Base-by-base conservation (phyloP, 495 filamentous ascomycete species). In the Viridothelium virens region DNA sequence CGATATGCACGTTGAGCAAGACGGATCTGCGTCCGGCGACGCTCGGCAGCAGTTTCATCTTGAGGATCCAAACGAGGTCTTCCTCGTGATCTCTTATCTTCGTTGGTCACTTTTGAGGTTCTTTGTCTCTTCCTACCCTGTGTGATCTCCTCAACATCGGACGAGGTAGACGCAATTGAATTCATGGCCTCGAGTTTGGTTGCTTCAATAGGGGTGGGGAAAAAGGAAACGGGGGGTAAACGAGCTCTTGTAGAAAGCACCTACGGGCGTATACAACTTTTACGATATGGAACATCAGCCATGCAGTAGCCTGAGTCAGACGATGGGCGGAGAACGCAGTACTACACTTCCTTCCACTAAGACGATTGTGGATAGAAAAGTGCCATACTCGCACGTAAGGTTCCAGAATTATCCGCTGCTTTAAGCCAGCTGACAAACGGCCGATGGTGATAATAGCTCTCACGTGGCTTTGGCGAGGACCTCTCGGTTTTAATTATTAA, bases 1-100 rank as follows among this genome's bases (percentile, higher is more conserved):
- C 91, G 86, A 71, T 96, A 95, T 1, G 91, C 90, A 39, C 91
- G 82, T 72, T 96, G 91, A 10, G 91, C 91, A 65, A 94, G 81
- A 46, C 91, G 86, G 64, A 93, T 92, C 76, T 96, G 91, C n/a
- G 88, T 92, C 62, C 91, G 84, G 41, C 91, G 86, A 61, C 90
- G 85, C 90, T 96, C 76, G 7, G 74, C 76, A 48, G 76, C 73
- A 11, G 75, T 88, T 72, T 88, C 86, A 75, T 90, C 87, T 66
- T 86, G 84, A 33, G 83, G 83, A 65, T 90, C 85, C 37, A 91
- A 74, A n/a, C 89, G 77, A 6, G 89, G 89, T 47, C 89, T 80
- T 3, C 89, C 89, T 66, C 89, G 67, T 44, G 72, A 67, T 65
- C 71, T 75, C 56, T 74, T 75, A 44, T 65, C 71, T n/a, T 66